Evolutionary conservation across 192 early-diverging fungal species (phyloP), one percentile per base, ranked within the genome.

Genomic region (Mortierella antarctica): DNA sequence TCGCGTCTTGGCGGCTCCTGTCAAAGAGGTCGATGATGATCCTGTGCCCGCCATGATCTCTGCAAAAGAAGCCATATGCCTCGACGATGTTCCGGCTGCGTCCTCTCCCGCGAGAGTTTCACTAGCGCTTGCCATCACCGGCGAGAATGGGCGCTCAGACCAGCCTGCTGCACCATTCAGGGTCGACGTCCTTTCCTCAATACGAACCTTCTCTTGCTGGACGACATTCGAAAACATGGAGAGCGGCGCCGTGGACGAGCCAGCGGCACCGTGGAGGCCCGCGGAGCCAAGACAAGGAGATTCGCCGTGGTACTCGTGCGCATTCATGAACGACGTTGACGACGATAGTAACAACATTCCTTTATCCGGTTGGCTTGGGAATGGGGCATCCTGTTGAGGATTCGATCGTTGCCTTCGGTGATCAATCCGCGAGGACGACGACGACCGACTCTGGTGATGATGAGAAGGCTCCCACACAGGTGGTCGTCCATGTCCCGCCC

Each of bases 111-210:
- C 5, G 1, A 5, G 39, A 11, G 57, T 17, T 7, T 69, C 53
- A 2, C 7, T 63, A 9, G 61, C 41, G 6, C 62, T 79, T 6
- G 64, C 54, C 7, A 80, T 42, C 50, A 80, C 62, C 0, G 77
- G 77, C 41, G 77, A 69, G 42, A 76, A 80, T 0, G 77, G 50
- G 20, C 77, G 45, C 45, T 80, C 77, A 8, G 77, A 80, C 77
- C 77, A 80, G 13, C 77, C 77, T 14, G 77, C 77, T 6, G 77
- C 77, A 6, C 70, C 77, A 23, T 68, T 21, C 39, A 68, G 46
- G 6, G 57, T 56, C 4, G 77, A 72, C 0, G 77, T 72, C 65
- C 72, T 80, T 17, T 68, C 77, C 20, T 61, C 77, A 15, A 80
- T 66, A 17, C 77, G 48, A 18, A 72, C 77, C 51, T 80, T 80